Evolutionary conservation across 768 basidiomycete species (phyloP), one percentile per base, ranked within the genome.

Genomic region (Tulasnella sp.): DNA sequence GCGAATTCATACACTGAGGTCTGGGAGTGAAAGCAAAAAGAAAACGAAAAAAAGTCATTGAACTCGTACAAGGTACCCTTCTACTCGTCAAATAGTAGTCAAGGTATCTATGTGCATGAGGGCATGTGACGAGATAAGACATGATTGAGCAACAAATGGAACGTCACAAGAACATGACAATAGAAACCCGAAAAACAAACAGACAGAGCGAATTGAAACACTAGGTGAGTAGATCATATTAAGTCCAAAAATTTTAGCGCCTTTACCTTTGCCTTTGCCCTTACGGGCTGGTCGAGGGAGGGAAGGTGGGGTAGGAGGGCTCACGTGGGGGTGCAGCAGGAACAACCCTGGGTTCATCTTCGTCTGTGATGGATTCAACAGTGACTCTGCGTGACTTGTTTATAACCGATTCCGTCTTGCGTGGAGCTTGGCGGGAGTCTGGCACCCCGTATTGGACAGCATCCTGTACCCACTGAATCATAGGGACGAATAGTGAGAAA

Each of bases 301-400:
- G n/a, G n/a, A n/a, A n/a, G n/a, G n/a, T n/a, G n/a, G n/a, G n/a
- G n/a, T n/a, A n/a, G n/a, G n/a, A n/a, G n/a, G n/a, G n/a, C n/a
- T n/a, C n/a, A n/a, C n/a, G n/a, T n/a, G n/a, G n/a, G n/a, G n/a
- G n/a, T n/a, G n/a, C n/a, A n/a, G n/a, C n/a, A n/a, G n/a, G n/a
- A n/a, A n/a, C n/a, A 34, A 31, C n/a, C 12, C 44, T 44, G 3
- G 73, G 73, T 48, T 75, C 73, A 6, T 75, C 73, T n/a, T 75
- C 73, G 46, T 75, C 73, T 31, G 73, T 75, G n/a, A 75, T 48
- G 73, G 41, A 42, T 7, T 42, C 22, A n/a, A 75, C 73, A 41
- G 41, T 75, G n/a, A 75, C 40, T 48, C n/a, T 48, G 40, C 41
- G 73, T 31, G 73, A 44, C 73, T 44, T 44, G 73, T 22, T 48